Evolutionary conservation across 805 yeast genomes (phyloP).

Genomic region (Trichomonascus vanleenenianus): DNA sequence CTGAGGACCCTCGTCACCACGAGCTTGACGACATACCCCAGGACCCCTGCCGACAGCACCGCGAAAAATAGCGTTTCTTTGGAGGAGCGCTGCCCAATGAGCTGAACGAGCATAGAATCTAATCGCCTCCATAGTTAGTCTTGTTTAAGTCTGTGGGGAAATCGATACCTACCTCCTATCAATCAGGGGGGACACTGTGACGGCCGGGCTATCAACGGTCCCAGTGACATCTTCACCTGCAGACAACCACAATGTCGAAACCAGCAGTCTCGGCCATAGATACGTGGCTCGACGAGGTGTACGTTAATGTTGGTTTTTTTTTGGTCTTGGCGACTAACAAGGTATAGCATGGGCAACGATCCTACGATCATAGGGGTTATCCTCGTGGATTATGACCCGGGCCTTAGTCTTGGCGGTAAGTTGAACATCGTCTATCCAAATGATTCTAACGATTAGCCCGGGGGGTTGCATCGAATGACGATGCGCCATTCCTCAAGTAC

Average conservation of each 20-base stretch:
- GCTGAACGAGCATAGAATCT: no score
- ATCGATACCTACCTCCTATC: no score
- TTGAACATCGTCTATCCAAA: no score
- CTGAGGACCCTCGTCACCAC: neutral
- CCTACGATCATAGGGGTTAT: conserved; percentile 12
- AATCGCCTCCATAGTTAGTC: no score
- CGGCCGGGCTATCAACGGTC: no score
- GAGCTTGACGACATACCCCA: neutral
- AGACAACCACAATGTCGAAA: no score
- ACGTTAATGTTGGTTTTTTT: neutral
- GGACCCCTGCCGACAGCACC: neutral
- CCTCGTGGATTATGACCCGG: conserved; percentile 14
- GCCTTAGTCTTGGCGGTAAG: conserved; percentile 16
- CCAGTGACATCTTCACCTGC: no score
- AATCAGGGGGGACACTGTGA: no score
- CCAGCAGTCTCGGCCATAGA: neutral
- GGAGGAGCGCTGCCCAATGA: no score
- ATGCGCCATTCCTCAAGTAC: conserved; percentile 16
- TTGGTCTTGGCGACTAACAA: neutral
- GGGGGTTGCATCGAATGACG: conserved; percentile 16
- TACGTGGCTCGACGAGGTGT: conserved; percentile 1
- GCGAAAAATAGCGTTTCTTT: neutral
- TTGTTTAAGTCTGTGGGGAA: no score
- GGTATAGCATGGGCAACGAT: neutral
- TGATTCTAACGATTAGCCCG: neutral